These are phyloP conservation scores for Leptodermis oblonga DNA, from an alignment of 257 asterid genomes.

Conservation along the genomic window DNA sequence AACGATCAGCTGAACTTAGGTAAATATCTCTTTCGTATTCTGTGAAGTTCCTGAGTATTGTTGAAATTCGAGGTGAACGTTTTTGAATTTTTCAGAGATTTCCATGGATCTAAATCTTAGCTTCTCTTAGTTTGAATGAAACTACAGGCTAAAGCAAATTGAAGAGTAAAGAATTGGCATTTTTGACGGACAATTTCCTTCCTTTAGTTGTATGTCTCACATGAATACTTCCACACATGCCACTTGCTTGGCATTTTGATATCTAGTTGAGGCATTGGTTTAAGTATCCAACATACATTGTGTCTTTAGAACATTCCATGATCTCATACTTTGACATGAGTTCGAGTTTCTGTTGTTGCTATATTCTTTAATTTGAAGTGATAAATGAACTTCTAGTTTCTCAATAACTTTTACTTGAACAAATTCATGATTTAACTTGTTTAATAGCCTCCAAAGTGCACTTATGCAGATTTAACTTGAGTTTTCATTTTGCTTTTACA, in stretches of 20 bases:
- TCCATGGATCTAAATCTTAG: too few relatives aligned
- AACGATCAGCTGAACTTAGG: conserved; percentile 93
- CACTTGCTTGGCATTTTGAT: background rate
- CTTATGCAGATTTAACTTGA: background rate
- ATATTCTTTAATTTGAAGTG: background rate
- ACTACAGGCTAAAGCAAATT: background rate
- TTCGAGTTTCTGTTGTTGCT: background rate
- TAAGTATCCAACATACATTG: background rate
- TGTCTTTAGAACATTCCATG: background rate
- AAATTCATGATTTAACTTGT: background rate
- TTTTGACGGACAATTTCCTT: background rate
- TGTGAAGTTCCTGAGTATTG: background rate
- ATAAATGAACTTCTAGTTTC: background rate
- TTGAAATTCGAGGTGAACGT: background rate
- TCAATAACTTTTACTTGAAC: background rate
- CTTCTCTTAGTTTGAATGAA: background rate
- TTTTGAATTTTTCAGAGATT: too few relatives aligned
- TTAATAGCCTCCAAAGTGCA: background rate
- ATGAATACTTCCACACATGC: background rate
- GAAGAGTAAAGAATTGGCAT: conserved; percentile 3
- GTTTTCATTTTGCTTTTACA: conserved; percentile 28
- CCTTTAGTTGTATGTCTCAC: background rate
- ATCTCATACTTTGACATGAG: background rate
- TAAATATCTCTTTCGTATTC: conserved; percentile 12
- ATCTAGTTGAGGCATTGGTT: background rate